Evolutionary conservation across 75 land plant genomes (phyloP).

Genomic region (Sequoiadendron giganteum): DNA sequence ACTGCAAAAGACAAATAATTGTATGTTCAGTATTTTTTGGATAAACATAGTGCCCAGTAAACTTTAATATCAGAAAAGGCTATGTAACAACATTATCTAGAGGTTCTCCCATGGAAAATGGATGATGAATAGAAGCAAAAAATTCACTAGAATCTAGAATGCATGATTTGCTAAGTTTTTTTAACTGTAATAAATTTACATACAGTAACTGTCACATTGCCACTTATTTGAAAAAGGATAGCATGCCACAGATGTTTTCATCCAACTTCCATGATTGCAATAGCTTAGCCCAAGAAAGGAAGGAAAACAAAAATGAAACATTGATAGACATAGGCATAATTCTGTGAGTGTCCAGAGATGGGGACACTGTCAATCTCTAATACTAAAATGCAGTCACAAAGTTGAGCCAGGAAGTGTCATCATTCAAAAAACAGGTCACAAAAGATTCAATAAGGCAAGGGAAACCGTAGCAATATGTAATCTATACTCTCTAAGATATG

Average conservation of each 20-base stretch:
- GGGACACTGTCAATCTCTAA: neutral
- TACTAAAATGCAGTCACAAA: neutral
- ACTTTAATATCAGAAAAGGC: neutral
- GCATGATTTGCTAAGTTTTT: neutral
- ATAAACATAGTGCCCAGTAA: neutral
- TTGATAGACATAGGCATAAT: neutral
- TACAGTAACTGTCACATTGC: neutral
- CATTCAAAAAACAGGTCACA: neutral
- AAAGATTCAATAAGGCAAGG: neutral
- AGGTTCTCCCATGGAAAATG: neutral
- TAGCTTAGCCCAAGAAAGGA: neutral
- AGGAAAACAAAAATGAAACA: neutral
- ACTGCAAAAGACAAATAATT: conserved; percentile 42
- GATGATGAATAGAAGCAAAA: neutral
- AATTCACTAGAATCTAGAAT: neutral
- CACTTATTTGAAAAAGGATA: neutral
- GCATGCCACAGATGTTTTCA: neutral
- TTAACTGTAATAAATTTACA: neutral
- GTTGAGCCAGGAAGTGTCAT: neutral
- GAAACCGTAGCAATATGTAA: neutral
- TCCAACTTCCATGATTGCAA: neutral
- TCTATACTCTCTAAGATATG: neutral
- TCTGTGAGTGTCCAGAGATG: neutral
- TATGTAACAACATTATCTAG: neutral
- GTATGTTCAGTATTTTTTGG: no score